Conservation (phyloP, 2,329 filamentous ascomycete genomes). For the Fusarium sp. region DNA sequence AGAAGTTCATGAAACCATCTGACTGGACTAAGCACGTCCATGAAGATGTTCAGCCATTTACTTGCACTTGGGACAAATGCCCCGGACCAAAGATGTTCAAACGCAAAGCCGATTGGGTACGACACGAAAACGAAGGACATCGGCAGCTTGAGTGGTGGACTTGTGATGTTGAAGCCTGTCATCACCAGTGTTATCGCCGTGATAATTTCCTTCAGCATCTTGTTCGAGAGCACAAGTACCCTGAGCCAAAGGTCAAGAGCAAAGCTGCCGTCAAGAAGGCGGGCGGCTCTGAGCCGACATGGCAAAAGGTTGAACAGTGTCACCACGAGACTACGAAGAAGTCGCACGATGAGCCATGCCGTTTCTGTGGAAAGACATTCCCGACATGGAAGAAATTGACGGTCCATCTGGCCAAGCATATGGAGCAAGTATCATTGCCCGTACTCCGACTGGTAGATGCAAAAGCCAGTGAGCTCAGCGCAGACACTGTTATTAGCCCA, state of each 20-base stretch:
- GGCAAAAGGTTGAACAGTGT: slow-evolving; percentile 81
- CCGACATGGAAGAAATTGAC: slow-evolving; percentile 92
- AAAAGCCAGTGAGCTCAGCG: slow-evolving; percentile 58
- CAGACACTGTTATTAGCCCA: slow-evolving; percentile 74
- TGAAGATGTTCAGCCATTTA: slow-evolving; percentile 92
- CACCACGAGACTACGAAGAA: slow-evolving; percentile 72
- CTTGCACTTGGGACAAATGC: slow-evolving; percentile 87
- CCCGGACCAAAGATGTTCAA: slow-evolving; percentile 91
- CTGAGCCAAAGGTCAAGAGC: slow-evolving; percentile 81
- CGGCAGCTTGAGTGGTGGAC: slow-evolving; percentile 91
- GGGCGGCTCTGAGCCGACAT: slow-evolving; percentile 70
- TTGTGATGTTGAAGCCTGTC: slow-evolving; percentile 82
- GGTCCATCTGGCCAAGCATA: slow-evolving; percentile 92
- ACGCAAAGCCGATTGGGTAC: slow-evolving; percentile 93
- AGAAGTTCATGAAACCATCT: slow-evolving; percentile 88
- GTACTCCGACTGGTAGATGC: slow-evolving; percentile 69
- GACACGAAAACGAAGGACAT: slow-evolving; percentile 92
- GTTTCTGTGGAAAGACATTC: slow-evolving; percentile 85
- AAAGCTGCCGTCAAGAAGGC: slow-evolving; percentile 72
- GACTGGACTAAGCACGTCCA: slow-evolving; percentile 98
- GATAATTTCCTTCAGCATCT: slow-evolving; percentile 95
- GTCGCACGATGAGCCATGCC: slow-evolving; percentile 81
- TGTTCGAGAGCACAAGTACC: slow-evolving; percentile 87
- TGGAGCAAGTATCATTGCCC: slow-evolving; percentile 90
- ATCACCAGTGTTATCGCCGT: slow-evolving; percentile 83